Base-by-base conservation (phyloP, 2,329 filamentous ascomycete species). In the Botrytis deweyae region DNA sequence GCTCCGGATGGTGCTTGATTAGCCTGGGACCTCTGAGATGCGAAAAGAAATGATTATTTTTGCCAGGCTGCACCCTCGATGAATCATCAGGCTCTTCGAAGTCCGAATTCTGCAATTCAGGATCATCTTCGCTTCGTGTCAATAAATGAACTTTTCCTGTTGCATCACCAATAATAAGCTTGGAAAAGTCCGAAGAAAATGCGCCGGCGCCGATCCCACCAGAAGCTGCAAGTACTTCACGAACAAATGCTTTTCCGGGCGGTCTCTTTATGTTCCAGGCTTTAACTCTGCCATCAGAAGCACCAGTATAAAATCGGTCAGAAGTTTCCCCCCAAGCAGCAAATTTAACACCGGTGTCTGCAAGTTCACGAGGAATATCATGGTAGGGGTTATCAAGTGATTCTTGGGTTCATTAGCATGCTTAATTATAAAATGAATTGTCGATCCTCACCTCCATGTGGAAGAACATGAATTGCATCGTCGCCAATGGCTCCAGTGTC, bases 321-420 rank as follows among this genome's bases (percentile, higher is more conserved):
- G 83, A 80, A 0, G 86, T 87, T 25, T 83, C 85, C 1, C 88
- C 89, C 89, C 89, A 91, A 6, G 88, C 86, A 0, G 86, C 86
- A 76, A 91, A 91, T 78, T 90, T 91, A 61, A 91, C 88, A 2
- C 89, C 89, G 0, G 87, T 87, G 74, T 91, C 89, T 69, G 88
- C 87, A 14, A 83, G 81, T 73, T 89, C 88, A 20, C 86, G 81
- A 55, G 77, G 76, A 20, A 78, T 29, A 58, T 81, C 78, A 65
- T 77, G 76, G 18, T 77, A 68, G 3, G 78, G 80, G 20, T 79
- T 79, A 44, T 81, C 80, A 25, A 82, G 73, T 0, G 79, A 77
- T 71, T 79, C 80, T 72, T 64, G 77, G 42, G 46, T 58, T 64
- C 0, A 29, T 80, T 52, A 79, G 75, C 46, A 52, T 33, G 25